Evolutionary conservation across 2,329 filamentous ascomycete species (phyloP).

Genomic region (Dactylella cylindrospora): DNA sequence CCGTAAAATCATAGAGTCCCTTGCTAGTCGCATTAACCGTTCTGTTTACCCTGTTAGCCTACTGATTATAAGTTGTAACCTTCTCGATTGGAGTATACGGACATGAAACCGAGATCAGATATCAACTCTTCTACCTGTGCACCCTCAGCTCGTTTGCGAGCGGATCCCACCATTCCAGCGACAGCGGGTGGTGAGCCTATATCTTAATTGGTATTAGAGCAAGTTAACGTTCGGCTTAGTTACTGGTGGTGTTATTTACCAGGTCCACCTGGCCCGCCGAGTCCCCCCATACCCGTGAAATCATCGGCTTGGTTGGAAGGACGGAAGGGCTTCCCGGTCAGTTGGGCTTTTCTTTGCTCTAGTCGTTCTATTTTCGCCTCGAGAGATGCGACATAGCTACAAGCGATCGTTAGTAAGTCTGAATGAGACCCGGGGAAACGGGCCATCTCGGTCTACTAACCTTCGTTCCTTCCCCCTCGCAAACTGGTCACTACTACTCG

Average conservation of each 20-base stretch:
- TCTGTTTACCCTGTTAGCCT: constrained; percentile 55
- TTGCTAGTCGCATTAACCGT: constrained; percentile 92
- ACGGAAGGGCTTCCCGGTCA: constrained; percentile 42
- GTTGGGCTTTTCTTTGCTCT: constrained; percentile 40
- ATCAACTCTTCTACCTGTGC: constrained; percentile 39
- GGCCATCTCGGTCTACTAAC: constrained; percentile 53
- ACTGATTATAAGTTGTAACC: too few relatives aligned
- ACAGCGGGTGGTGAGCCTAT: constrained; percentile 1
- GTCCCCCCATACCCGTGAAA: constrained; percentile 25
- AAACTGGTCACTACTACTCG: constrained; percentile 92
- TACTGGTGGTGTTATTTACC: constrained; percentile 20
- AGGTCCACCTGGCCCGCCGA: constrained; percentile 11
- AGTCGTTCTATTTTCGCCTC: constrained; percentile 43
- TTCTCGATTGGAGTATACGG: constrained; percentile 1
- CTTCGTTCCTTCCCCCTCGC: constrained; percentile 92
- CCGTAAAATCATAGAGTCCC: constrained; percentile 86
- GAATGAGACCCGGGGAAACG: too few relatives aligned
- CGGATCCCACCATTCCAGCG: constrained; percentile 22
- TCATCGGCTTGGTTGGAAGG: constrained; percentile 39
- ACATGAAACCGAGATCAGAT: constrained; percentile 44
- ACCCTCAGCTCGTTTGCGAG: constrained; percentile 38
- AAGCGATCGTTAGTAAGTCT: constrained; percentile 43
- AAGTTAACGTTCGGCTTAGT: background rate
- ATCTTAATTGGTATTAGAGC: constrained; percentile 1
- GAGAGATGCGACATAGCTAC: constrained; percentile 87